Conservation (phyloP, 164 flowering plant genomes). For the Berberis thunbergii region DNA sequence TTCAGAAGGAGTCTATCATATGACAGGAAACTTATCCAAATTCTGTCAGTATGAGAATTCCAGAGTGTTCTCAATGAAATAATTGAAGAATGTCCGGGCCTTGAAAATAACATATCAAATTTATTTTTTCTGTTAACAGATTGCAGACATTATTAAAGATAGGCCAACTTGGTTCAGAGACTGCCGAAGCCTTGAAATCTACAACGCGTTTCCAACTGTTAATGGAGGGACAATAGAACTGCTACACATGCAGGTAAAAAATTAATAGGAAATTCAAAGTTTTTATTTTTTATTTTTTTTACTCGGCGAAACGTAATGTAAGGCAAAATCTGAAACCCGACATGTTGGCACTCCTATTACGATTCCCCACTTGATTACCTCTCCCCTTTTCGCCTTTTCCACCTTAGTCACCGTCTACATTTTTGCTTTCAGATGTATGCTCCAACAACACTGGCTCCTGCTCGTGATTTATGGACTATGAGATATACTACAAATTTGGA, state of each 20-base stretch:
- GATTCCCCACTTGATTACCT: not conserved
- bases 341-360: not conserved
- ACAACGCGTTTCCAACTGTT: constrained; percentile 77
- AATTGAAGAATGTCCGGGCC: no score
- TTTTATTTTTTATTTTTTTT: not conserved
- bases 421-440: constrained; percentile 61
- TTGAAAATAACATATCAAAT: no score
- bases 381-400: not conserved
- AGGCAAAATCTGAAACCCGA: not conserved
- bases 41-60: no score
- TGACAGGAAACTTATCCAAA: no score
- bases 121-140: constrained; percentile 31
- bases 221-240: constrained; percentile 92
- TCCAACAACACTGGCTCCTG: constrained; percentile 87
- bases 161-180: constrained; percentile 96
- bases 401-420: not conserved
- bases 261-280: not conserved
- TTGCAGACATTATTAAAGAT: constrained; percentile 94
- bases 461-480: constrained; percentile 93
- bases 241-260: constrained; percentile 68
- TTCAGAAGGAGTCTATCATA: no score
- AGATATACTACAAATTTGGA: constrained; percentile 81
- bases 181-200: constrained; percentile 87
- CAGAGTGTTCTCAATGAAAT: no score
- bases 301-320: no score